Percentiles rank a stretch among this genome's conserved stretches.
Evolutionary conservation across 495 filamentous ascomycete genomes (phyloP).

Genomic region (Aspergillus funiculosus): DNA sequence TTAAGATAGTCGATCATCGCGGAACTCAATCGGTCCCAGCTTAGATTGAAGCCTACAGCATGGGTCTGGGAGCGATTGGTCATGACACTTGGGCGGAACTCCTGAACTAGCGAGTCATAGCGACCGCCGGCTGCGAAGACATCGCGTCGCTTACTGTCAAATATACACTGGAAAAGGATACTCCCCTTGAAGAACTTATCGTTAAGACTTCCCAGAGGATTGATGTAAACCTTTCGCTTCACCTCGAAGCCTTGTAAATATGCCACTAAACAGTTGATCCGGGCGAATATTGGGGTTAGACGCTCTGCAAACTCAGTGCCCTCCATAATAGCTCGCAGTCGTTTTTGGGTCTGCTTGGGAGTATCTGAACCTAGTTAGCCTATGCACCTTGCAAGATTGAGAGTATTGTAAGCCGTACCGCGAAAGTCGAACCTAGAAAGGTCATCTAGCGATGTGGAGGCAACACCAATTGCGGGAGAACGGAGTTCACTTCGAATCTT

Average conservation of each 20-base stretch:
- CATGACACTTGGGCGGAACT: constrained; percentile 38
- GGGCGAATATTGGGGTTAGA: constrained; percentile 66
- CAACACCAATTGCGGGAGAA: constrained; percentile 70
- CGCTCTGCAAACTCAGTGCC: constrained; percentile 61
- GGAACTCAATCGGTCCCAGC: constrained; percentile 72
- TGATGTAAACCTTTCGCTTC: constrained; percentile 73
- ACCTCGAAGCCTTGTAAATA: constrained; percentile 73
- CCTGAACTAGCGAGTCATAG: constrained; percentile 76
- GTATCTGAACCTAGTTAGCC: constrained; percentile 48
- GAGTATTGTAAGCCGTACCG: constrained; percentile 43
- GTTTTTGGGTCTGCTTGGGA: constrained; percentile 65
- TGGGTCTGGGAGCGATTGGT: constrained; percentile 46
- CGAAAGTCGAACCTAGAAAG: constrained; percentile 85
- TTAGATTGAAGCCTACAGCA: constrained; percentile 88
- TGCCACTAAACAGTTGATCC: constrained; percentile 66
- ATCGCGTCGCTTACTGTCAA: constrained; percentile 75
- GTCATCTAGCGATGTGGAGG: constrained; percentile 87
- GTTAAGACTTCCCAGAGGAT: constrained; percentile 80
- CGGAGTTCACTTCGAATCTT: constrained; percentile 81
- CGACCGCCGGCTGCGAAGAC: constrained; percentile 92
- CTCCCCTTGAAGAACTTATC: constrained; percentile 88
- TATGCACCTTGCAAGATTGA: neutral
- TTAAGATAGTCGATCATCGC: constrained; percentile 63
- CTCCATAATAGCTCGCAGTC: constrained; percentile 66
- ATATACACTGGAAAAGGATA: constrained; percentile 84